phyloP scores from a whole-genome alignment of 441 rosid genomes.

The Adansonia madagascariensis region DNA sequence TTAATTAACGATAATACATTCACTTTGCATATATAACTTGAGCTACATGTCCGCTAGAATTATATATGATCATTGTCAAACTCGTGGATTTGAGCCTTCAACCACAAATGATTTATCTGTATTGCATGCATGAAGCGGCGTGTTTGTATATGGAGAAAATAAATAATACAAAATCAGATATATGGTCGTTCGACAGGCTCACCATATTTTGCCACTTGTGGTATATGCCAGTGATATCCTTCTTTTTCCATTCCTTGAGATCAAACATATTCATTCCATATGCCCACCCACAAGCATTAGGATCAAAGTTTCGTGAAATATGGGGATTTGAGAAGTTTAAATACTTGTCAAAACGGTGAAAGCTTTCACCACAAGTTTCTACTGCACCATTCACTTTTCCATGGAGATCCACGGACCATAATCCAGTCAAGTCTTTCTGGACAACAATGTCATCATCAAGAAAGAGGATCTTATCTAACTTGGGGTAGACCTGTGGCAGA shows the following conservation, averaged over 20 bases:
- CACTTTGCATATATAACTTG: not conserved
- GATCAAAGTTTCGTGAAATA: constrained; percentile 83
- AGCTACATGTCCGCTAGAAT: not conserved
- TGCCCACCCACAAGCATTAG: constrained; percentile 99
- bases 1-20: not conserved
- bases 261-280: constrained; percentile 98
- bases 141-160: not conserved
- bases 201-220: constrained; percentile 99
- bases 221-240: constrained; percentile 94
- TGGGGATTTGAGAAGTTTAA: constrained; percentile 90
- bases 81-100: not conserved
- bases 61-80: not conserved
- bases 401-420: constrained; percentile 77
- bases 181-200: constrained; percentile 26
- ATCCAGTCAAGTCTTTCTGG: constrained; percentile 87
- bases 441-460: constrained; percentile 96
- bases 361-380: constrained; percentile 97
- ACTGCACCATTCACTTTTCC: constrained; percentile 99
- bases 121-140: too few relatives aligned
- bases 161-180: not conserved
- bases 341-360: constrained; percentile 94
- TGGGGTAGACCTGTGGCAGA: constrained; percentile 92
- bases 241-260: constrained; percentile 84
- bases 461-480: constrained; percentile 85
- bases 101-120: constrained; percentile 12